A percentile compares a stretch with the other conserved stretches of the same genome.
Conservation (phyloP, 164 flowering plant genomes). For the Vitis riparia region DNA sequence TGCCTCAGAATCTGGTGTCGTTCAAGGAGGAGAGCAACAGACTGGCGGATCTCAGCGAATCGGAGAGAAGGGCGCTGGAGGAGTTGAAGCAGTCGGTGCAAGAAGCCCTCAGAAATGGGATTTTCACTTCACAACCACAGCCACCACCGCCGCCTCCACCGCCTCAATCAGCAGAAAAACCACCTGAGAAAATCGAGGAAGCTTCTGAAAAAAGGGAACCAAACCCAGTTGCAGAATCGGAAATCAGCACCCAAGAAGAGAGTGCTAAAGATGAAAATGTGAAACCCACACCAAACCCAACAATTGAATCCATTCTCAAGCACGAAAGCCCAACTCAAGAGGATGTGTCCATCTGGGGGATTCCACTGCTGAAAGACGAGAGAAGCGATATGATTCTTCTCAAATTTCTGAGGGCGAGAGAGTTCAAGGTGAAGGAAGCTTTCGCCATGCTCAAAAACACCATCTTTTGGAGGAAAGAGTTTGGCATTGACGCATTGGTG, state of each 20-base stretch:
- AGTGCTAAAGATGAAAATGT: neutral
- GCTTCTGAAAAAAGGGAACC: neutral
- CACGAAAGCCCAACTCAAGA: constrained; percentile 3
- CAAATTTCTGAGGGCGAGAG: constrained; percentile 53
- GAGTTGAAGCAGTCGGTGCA: constrained; percentile 43
- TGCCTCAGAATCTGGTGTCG: constrained; percentile 36
- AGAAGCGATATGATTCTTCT: constrained; percentile 43
- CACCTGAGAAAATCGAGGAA: too few relatives aligned
- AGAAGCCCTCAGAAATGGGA: constrained; percentile 29
- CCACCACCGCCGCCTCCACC: constrained; percentile 5
- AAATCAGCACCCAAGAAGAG: neutral
- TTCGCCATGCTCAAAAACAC: constrained; percentile 43
- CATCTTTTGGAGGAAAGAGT: constrained; percentile 41
- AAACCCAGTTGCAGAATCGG: neutral
- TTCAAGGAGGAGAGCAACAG: constrained; percentile 59
- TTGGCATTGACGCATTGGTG: constrained; percentile 35
- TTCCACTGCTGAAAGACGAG: constrained; percentile 47
- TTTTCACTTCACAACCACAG: constrained; percentile 14
- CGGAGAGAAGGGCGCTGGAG: constrained; percentile 38
- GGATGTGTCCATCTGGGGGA: constrained; percentile 47
- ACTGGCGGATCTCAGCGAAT: constrained; percentile 47
- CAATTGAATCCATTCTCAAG: neutral
- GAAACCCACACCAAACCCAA: constrained; percentile 8
- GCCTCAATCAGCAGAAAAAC: neutral
- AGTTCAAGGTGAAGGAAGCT: constrained; percentile 45